Evolutionary conservation across 73 alveolate species (phyloP).

Genomic region (Loxodes magnus): DNA sequence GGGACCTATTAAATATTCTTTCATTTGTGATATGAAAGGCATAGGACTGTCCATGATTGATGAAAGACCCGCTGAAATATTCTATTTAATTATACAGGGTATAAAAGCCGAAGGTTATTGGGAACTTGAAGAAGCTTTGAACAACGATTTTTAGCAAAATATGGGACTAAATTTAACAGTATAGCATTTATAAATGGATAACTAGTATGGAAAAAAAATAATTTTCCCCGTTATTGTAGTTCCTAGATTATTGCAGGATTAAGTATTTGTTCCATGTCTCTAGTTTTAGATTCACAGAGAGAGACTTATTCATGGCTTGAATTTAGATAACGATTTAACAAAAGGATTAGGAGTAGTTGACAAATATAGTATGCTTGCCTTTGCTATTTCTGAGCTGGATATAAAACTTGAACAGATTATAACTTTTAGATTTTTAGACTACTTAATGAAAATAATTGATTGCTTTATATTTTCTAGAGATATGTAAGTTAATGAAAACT

Average conservation of each 20-base stretch:
- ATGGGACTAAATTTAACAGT: not conserved
- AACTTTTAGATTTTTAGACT: not conserved
- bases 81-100: constrained; percentile 37
- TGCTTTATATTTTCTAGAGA: not conserved
- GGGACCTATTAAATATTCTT: too few relatives aligned
- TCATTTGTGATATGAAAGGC: constrained; percentile 72
- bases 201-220: not conserved
- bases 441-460: not conserved
- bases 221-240: constrained; percentile 2
- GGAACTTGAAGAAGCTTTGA: not conserved
- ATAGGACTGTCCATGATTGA: constrained; percentile 74
- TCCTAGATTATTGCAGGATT: not conserved
- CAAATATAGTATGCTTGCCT: not conserved
- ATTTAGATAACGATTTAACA: not conserved
- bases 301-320: not conserved
- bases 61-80: constrained; percentile 73
- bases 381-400: not conserved
- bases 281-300: constrained; percentile 20
- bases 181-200: constrained; percentile 4
- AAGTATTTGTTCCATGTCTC: constrained; percentile 28
- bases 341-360: constrained; percentile 2
- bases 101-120: not conserved
- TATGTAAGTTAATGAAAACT: not conserved
- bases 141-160: not conserved
- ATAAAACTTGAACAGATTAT: constrained; percentile 6